Percentiles rank a stretch among this genome's conserved stretches.
Conservation (phyloP, 768 basidiomycete genomes). For the Russula sp. region DNA sequence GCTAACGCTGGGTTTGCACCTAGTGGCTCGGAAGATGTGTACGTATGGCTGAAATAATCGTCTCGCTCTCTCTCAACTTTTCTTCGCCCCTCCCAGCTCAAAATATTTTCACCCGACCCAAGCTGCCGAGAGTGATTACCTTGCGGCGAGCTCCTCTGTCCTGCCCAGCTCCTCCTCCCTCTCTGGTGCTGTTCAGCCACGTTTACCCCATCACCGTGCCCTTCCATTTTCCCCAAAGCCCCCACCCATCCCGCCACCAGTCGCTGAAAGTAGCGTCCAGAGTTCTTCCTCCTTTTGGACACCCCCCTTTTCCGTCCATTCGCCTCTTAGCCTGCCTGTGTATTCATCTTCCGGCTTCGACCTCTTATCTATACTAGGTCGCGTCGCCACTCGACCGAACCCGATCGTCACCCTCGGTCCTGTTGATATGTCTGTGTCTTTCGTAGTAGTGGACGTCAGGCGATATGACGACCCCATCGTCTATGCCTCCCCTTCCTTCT, state of each 20-base stretch:
- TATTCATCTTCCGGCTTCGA: constrained; percentile 94
- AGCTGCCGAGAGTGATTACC: constrained; percentile 2
- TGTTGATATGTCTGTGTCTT: constrained; percentile 88
- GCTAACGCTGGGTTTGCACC: constrained; percentile 15
- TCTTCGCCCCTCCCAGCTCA: neutral
- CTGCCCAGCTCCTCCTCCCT: constrained; percentile 3
- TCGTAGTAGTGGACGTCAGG: constrained; percentile 81
- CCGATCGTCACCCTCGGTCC: constrained; percentile 79
- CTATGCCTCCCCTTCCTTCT: constrained; percentile 85
- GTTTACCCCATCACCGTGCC: neutral
- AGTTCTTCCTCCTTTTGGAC: neutral
- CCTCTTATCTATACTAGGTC: constrained; percentile 69
- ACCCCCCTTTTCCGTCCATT: constrained; percentile 22
- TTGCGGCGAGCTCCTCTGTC: neutral
- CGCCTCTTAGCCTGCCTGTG: constrained; percentile 42
- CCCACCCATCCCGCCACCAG: neutral
- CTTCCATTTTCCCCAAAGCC: neutral
- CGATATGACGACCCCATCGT: constrained; percentile 81
- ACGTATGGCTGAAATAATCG: constrained; percentile 1
- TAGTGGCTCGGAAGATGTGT: constrained; percentile 9
- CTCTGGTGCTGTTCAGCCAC: constrained; percentile 9
- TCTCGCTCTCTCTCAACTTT: constrained; percentile 1
- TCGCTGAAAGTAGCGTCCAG: neutral
- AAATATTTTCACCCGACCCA: constrained; percentile 6
- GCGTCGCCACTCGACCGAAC: constrained; percentile 66